These are phyloP conservation scores for Leavenworthia alabamica DNA, from an alignment of 345 rosid species.

Conservation along the genomic window DNA sequence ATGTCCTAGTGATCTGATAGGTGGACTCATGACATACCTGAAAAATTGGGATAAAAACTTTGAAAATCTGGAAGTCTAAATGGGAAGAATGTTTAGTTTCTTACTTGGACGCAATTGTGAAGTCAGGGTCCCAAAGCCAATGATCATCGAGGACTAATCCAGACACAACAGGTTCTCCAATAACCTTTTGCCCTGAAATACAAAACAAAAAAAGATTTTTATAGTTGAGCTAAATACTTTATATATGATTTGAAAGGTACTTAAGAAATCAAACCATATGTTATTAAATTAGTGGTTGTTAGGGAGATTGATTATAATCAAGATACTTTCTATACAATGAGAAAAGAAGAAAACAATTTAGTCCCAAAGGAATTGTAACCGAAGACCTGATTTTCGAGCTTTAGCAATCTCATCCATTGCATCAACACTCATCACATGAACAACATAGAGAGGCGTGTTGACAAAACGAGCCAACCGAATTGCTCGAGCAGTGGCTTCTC, in stretches of 20 bases:
- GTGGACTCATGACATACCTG: constrained; percentile 99
- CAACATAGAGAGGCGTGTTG: constrained; percentile 90
- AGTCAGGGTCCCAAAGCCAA: constrained; percentile 82
- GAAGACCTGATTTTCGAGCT: constrained; percentile 82
- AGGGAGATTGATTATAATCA: neutral
- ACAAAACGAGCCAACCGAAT: constrained; percentile 84
- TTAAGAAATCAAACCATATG: neutral
- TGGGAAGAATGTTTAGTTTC: constrained; percentile 21
- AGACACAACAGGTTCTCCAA: constrained; percentile 94
- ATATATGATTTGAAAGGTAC: neutral
- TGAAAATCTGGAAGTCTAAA: neutral
- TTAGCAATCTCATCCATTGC: constrained; percentile 96
- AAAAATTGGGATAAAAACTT: constrained; percentile 17
- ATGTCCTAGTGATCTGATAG: constrained; percentile 81
- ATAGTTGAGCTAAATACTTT: neutral
- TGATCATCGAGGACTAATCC: constrained; percentile 88
- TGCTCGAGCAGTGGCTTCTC: constrained; percentile 95
- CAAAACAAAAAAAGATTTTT: neutral
- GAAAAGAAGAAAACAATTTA: neutral
- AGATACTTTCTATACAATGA: neutral
- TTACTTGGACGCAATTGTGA: constrained; percentile 80
- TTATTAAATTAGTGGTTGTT: neutral
- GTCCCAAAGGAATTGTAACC: neutral
- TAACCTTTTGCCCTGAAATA: constrained; percentile 79
- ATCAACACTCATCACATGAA: constrained; percentile 98